phyloP scores from a whole-genome alignment of 2,329 filamentous ascomycete genomes.

The Nemania serpens region DNA sequence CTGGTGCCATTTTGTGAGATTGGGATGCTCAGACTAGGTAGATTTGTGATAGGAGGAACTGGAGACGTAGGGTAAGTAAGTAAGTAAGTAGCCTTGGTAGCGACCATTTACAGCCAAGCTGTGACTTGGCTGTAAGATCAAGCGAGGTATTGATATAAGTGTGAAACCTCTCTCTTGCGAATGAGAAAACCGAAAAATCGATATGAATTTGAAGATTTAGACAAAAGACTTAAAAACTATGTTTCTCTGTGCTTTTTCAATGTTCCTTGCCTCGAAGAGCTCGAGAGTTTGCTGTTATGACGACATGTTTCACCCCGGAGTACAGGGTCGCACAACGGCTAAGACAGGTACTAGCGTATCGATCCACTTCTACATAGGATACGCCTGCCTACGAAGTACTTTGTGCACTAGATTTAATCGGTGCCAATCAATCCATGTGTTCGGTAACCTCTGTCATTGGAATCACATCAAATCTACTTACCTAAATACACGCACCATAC shows the following conservation, averaged over 20 bases:
- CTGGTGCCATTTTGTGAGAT: slow-evolving; percentile 37
- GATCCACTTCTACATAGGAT: too few relatives aligned
- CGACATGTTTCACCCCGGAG: slow-evolving; percentile 12
- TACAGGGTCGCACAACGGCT: not conserved
- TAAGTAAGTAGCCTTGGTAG: not conserved
- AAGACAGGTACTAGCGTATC: not conserved
- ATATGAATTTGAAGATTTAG: too few relatives aligned
- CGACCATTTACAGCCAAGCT: not conserved
- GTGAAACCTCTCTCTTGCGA: not conserved
- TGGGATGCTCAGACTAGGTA: not conserved
- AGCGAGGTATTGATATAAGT: not conserved
- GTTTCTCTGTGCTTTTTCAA: not conserved
- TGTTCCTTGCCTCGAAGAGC: not conserved
- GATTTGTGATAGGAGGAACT: not conserved
- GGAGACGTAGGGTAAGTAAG: not conserved
- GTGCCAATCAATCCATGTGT: slow-evolving; percentile 9
- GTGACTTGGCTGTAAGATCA: not conserved
- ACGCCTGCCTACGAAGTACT: not conserved
- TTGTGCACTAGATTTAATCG: not conserved
- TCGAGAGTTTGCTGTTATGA: slow-evolving; percentile 7
- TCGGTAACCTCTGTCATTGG: not conserved
- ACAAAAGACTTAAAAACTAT: too few relatives aligned
- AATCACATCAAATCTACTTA: not conserved
- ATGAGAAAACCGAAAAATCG: too few relatives aligned
- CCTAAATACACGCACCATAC: not conserved